phyloP scores from a whole-genome alignment of 2,329 filamentous ascomycete genomes.

The Microascus cirrosus region DNA sequence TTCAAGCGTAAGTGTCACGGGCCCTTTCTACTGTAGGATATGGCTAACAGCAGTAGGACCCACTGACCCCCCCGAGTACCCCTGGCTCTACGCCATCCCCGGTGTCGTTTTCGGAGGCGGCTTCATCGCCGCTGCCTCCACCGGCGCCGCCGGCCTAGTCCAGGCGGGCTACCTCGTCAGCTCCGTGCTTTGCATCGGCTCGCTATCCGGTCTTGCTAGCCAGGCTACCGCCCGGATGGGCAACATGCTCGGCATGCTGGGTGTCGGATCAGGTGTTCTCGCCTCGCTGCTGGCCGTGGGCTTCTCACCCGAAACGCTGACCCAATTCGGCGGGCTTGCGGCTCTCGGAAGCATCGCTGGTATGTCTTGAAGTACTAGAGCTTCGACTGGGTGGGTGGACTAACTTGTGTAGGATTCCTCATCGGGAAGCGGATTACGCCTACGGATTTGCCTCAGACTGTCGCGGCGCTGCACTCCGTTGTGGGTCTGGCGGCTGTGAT shows the following conservation, averaged over 20 bases:
- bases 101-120: slow-evolving; percentile 69
- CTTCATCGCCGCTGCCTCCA: slow-evolving; percentile 67
- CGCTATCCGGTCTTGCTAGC: slow-evolving; percentile 69
- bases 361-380: slow-evolving; percentile 3
- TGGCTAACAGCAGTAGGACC: slow-evolving; percentile 34
- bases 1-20: slow-evolving; percentile 49
- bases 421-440: slow-evolving; percentile 83
- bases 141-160: slow-evolving; percentile 72
- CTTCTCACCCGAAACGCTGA: slow-evolving; percentile 65
- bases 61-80: slow-evolving; percentile 79
- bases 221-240: slow-evolving; percentile 75
- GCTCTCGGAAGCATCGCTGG: slow-evolving; percentile 52
- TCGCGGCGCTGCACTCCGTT: slow-evolving; percentile 80
- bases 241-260: slow-evolving; percentile 77
- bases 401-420: slow-evolving; percentile 39
- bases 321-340: slow-evolving; percentile 70
- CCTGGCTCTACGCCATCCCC: slow-evolving; percentile 75
- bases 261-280: slow-evolving; percentile 72
- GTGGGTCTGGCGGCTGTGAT: slow-evolving; percentile 81
- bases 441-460: slow-evolving; percentile 79
- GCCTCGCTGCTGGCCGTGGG: slow-evolving; percentile 74
- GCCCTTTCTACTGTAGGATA: not conserved
- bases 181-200: slow-evolving; percentile 75
- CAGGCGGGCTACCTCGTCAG: slow-evolving; percentile 82
- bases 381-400: slow-evolving; percentile 11